Conservation (phyloP, 2,329 filamentous ascomycete genomes). For the Aspergillus sp. region DNA sequence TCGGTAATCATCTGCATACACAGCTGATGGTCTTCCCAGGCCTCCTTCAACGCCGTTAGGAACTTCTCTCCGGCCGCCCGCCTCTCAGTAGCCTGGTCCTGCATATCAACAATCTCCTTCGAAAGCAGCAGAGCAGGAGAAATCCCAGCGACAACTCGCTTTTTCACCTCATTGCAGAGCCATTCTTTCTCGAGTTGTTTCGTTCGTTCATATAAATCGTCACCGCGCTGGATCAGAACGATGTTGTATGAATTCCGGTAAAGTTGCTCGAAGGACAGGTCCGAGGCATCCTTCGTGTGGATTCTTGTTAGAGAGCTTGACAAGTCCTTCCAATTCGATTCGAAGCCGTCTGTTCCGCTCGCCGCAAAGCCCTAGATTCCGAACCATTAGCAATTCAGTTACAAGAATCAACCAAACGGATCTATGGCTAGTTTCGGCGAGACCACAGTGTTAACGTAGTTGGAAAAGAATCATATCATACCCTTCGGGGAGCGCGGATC, state of each 20-base stretch:
- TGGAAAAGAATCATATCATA: slow-evolving; percentile 46
- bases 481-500: slow-evolving; percentile 67
- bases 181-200: slow-evolving; percentile 78
- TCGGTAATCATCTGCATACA: slow-evolving; percentile 97
- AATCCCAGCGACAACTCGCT: slow-evolving; percentile 69
- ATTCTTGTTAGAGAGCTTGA: slow-evolving; percentile 79
- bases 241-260: slow-evolving; percentile 95
- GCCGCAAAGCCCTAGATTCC: slow-evolving; percentile 54
- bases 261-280: slow-evolving; percentile 89
- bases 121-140: slow-evolving; percentile 66
- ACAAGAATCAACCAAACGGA: not conserved
- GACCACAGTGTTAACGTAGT: not conserved
- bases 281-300: slow-evolving; percentile 85
- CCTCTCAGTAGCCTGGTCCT: slow-evolving; percentile 68
- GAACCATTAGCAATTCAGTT: not conserved
- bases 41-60: slow-evolving; percentile 69
- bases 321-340: slow-evolving; percentile 78
- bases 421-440: not conserved
- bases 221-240: slow-evolving; percentile 82
- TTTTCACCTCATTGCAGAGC: slow-evolving; percentile 73
- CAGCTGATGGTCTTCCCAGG: slow-evolving; percentile 86
- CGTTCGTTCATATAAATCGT: slow-evolving; percentile 76
- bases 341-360: slow-evolving; percentile 70
- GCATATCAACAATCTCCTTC: slow-evolving; percentile 49
- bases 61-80: slow-evolving; percentile 81